Evolutionary conservation across 257 asterid species (phyloP).

Genomic region (Solanum peruvianum): DNA sequence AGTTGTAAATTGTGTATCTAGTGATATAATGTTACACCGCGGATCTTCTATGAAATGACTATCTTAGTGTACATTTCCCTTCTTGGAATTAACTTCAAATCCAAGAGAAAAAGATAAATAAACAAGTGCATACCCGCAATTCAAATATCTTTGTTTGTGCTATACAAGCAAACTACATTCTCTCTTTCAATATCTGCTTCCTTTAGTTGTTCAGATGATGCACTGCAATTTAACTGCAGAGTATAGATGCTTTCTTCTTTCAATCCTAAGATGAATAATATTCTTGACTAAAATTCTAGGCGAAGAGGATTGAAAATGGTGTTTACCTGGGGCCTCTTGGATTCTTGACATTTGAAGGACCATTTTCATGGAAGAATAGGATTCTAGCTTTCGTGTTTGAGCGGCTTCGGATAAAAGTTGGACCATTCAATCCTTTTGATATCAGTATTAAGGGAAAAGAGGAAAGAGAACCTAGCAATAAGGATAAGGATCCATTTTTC

Average conservation of each 20-base stretch:
- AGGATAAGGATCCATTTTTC: slow-evolving; percentile 71
- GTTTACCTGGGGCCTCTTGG: slow-evolving; percentile 78
- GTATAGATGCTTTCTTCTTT: background rate
- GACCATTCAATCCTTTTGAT: slow-evolving; percentile 67
- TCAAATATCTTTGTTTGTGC: background rate
- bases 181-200: background rate
- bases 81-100: background rate
- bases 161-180: background rate
- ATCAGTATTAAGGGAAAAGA: slow-evolving; percentile 53
- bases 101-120: background rate
- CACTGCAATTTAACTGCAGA: background rate
- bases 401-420: slow-evolving; percentile 53
- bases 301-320: slow-evolving; percentile 88
- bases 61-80: background rate
- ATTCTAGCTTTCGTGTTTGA: slow-evolving; percentile 75
- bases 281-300: slow-evolving; percentile 27
- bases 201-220: background rate
- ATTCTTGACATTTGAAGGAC: slow-evolving; percentile 67
- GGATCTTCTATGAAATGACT: background rate
- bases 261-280: background rate
- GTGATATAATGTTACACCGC: background rate
- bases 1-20: background rate
- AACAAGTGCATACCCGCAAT: background rate
- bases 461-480: slow-evolving; percentile 61
- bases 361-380: slow-evolving; percentile 75